phyloP scores from a whole-genome alignment of 2,329 filamentous ascomycete species.

The Colletotrichum sp. region DNA sequence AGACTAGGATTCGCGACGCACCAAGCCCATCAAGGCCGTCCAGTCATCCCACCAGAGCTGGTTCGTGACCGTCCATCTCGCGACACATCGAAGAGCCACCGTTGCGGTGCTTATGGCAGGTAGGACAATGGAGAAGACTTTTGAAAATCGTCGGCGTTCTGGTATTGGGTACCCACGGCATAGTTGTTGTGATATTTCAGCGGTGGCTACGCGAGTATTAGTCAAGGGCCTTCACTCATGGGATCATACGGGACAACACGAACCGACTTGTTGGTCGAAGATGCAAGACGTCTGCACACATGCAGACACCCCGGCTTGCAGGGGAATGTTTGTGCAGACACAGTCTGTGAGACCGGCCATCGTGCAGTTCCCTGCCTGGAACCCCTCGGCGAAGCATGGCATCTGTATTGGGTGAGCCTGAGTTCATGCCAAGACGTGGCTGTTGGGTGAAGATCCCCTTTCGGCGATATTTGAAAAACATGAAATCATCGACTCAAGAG shows the following conservation, averaged over 20 bases:
- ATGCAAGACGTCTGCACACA: conserved; percentile 15
- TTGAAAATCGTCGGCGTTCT: background rate
- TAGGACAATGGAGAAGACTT: background rate
- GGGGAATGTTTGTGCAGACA: conserved; percentile 5
- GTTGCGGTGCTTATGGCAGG: background rate
- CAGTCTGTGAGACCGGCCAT: background rate
- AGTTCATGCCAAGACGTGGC: background rate
- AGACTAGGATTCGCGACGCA: background rate
- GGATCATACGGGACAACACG: background rate
- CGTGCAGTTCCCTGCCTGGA: conserved; percentile 2
- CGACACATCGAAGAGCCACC: conserved; percentile 3
- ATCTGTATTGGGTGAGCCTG: background rate
- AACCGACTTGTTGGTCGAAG: conserved; percentile 6
- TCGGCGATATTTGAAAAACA: background rate
- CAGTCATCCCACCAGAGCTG: conserved; percentile 20
- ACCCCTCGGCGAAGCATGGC: conserved; percentile 5
- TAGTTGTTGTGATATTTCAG: background rate
- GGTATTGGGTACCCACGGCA: background rate
- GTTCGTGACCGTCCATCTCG: background rate
- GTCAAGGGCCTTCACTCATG: background rate
- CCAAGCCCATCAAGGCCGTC: conserved; percentile 5
- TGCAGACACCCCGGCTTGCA: conserved; percentile 7
- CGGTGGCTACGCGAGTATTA: background rate
- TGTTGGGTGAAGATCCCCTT: background rate
- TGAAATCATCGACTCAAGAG: background rate